Evolutionary conservation across 208 protist genomes (phyloP).

Genomic region (Porcisia deanei): DNA sequence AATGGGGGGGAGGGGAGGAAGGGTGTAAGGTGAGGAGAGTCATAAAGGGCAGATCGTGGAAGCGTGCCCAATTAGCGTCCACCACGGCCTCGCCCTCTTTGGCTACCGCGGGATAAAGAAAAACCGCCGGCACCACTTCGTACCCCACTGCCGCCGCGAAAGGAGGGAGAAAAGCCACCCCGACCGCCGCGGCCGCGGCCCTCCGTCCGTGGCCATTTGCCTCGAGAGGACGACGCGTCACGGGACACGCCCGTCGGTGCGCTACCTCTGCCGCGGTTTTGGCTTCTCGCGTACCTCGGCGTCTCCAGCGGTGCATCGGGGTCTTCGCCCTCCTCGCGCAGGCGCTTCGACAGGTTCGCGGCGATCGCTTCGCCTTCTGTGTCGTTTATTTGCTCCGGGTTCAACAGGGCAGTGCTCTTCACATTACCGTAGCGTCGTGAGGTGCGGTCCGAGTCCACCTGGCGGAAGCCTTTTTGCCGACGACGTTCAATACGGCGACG

Average conservation of each 20-base stretch:
- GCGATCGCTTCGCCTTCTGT: constrained; percentile 59
- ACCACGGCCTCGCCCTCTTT: constrained; percentile 4
- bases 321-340: constrained; percentile 48
- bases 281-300: background rate
- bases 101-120: background rate
- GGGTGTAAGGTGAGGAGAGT: background rate
- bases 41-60: background rate
- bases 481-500: constrained; percentile 55
- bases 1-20: background rate
- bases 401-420: constrained; percentile 62
- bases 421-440: constrained; percentile 84
- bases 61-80: background rate
- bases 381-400: constrained; percentile 48
- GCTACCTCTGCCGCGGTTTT: background rate
- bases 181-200: background rate
- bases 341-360: constrained; percentile 55
- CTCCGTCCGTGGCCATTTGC: constrained; percentile 16
- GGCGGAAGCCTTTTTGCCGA: constrained; percentile 62
- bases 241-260: background rate
- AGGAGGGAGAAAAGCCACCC: background rate
- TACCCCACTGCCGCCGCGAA: background rate
- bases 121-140: background rate
- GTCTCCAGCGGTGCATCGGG: constrained; percentile 26
- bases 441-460: constrained; percentile 62
- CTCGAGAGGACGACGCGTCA: constrained; percentile 1